Conservation (phyloP, 2,329 filamentous ascomycete species). For the Myotisia sp. region DNA sequence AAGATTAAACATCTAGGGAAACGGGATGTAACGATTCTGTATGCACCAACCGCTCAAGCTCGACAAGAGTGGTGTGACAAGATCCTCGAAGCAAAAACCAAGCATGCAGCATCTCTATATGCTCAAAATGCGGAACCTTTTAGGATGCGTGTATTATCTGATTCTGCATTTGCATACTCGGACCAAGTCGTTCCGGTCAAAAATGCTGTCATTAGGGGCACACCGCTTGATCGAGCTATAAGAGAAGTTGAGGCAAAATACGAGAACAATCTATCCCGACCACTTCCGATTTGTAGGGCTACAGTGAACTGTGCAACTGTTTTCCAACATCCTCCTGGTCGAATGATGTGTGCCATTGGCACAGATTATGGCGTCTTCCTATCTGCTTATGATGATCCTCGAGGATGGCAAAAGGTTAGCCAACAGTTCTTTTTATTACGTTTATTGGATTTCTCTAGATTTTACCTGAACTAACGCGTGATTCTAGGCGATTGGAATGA, state of each 20-base stretch:
- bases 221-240: constrained; percentile 81
- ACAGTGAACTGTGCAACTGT: constrained; percentile 85
- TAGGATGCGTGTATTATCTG: constrained; percentile 76
- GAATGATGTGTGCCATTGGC: constrained; percentile 79
- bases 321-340: constrained; percentile 67
- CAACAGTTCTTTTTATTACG: background rate
- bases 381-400: constrained; percentile 72
- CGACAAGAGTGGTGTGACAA: constrained; percentile 83
- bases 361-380: constrained; percentile 91
- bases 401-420: constrained; percentile 77
- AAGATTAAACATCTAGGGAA: constrained; percentile 89
- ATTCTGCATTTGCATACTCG: constrained; percentile 56
- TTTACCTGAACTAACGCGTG: constrained; percentile 18
- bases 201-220: constrained; percentile 71
- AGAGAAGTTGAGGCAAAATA: constrained; percentile 71
- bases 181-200: constrained; percentile 42
- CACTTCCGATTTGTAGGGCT: constrained; percentile 68
- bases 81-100: constrained; percentile 88
- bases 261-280: constrained; percentile 45
- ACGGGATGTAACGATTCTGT: constrained; percentile 71
- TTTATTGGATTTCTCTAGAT: background rate
- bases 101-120: constrained; percentile 74
- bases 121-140: constrained; percentile 95
- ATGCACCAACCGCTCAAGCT: constrained; percentile 60
- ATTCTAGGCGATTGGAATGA: constrained; percentile 56